A percentile compares a stretch with the other conserved stretches of the same genome.
phyloP scores from a whole-genome alignment of 139 green algal species.

The Micractinium conductrix region DNA sequence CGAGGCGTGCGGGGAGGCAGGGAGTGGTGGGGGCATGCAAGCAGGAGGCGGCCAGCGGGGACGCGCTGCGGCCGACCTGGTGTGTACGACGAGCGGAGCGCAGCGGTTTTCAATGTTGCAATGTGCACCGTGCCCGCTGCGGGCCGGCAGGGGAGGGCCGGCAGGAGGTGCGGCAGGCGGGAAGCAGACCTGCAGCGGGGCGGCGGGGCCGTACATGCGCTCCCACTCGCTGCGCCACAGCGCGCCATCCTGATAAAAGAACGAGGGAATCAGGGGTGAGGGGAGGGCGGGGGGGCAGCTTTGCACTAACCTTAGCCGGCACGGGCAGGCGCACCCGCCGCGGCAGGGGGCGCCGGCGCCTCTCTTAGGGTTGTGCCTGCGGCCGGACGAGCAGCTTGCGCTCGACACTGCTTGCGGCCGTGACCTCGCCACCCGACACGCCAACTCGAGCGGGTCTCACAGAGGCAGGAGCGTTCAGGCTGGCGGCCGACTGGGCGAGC shows the following conservation, averaged over 20 bases:
- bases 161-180: no score
- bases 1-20: neutral
- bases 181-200: neutral
- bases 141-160: no score
- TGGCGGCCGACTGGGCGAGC: no score
- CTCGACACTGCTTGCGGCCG: no score
- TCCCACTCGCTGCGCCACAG: slow-evolving; percentile 20
- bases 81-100: neutral
- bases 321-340: neutral
- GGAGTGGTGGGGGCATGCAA: no score
- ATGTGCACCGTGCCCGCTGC: neutral
- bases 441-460: no score
- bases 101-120: neutral
- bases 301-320: neutral
- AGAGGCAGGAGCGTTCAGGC: no score
- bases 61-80: neutral
- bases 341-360: no score
- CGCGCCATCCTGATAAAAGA: neutral
- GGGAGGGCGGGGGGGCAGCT: neutral
- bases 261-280: neutral
- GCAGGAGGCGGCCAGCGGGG: neutral
- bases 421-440: no score
- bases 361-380: no score
- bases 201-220: neutral
- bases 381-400: no score